A percentile compares a stretch with the other conserved stretches of the same genome.
These are phyloP conservation scores for Vigna hirtella DNA, from an alignment of 306 rosid species.

Conservation along the genomic window DNA sequence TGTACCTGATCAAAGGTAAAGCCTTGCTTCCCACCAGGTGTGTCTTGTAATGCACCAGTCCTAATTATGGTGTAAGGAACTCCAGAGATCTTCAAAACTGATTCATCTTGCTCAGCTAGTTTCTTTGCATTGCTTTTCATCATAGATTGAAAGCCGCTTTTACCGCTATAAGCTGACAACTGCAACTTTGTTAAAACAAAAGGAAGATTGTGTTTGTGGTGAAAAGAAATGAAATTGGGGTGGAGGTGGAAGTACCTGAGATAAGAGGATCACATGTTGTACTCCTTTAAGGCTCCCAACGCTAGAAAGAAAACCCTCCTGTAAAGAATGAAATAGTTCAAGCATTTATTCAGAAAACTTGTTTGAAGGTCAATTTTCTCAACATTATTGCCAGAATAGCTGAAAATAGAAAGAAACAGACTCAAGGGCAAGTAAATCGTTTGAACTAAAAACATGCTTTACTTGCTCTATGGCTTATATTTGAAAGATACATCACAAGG, in stretches of 20 bases:
- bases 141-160: conserved; percentile 75
- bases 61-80: conserved; percentile 84
- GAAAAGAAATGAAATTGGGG: conserved; percentile 9
- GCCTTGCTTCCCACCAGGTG: conserved; percentile 84
- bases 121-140: conserved; percentile 76
- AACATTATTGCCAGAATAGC: conserved; percentile 6
- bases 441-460: neutral
- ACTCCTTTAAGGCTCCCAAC: conserved; percentile 74
- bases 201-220: conserved; percentile 31
- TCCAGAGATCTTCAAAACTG: conserved; percentile 59
- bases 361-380: conserved; percentile 4
- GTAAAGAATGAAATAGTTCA: conserved; percentile 37
- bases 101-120: conserved; percentile 86
- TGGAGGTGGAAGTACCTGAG: conserved; percentile 66
- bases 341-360: conserved; percentile 1
- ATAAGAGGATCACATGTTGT: conserved; percentile 78
- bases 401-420: neutral
- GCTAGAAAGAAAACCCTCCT: conserved; percentile 89
- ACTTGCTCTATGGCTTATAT: neutral
- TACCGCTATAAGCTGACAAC: conserved; percentile 88
- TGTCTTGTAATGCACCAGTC: conserved; percentile 67
- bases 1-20: conserved; percentile 85
- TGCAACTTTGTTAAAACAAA: conserved; percentile 75
- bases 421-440: neutral
- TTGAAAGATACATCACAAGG: conserved; percentile 1